Conservation (phyloP, 768 basidiomycete species). For the Rhodotorula taiwanensis region DNA sequence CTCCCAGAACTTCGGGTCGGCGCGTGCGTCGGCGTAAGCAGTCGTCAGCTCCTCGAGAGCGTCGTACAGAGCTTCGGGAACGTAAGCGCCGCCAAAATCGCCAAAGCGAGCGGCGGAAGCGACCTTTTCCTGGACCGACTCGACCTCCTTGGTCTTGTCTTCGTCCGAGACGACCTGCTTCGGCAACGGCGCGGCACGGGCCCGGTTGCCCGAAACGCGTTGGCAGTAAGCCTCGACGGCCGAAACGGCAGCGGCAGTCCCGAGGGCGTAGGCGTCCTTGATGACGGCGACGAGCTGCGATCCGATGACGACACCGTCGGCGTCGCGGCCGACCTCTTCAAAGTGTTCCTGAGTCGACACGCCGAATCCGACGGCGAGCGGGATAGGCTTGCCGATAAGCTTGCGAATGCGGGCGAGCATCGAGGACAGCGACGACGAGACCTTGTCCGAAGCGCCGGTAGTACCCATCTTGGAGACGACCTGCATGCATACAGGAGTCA, state of each 20-base stretch:
- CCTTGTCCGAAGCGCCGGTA: slow-evolving; percentile 77
- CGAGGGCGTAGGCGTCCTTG: slow-evolving; percentile 51
- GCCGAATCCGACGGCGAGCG: slow-evolving; percentile 94
- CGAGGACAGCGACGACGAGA: slow-evolving; percentile 72
- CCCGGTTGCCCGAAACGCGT: slow-evolving; percentile 28
- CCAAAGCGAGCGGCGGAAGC: slow-evolving; percentile 67
- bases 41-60: slow-evolving; percentile 79
- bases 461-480: slow-evolving; percentile 73
- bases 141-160: slow-evolving; percentile 22
- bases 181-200: slow-evolving; percentile 17
- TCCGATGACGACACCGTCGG: slow-evolving; percentile 91
- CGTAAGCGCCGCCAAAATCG: slow-evolving; percentile 93
- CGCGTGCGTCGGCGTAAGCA: slow-evolving; percentile 77
- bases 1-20: slow-evolving; percentile 84
- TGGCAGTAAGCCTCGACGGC: slow-evolving; percentile 42
- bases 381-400: slow-evolving; percentile 44
- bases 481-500: neutral
- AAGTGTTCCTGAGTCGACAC: slow-evolving; percentile 86
- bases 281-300: slow-evolving; percentile 76
- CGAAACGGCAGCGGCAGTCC: slow-evolving; percentile 44
- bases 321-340: slow-evolving; percentile 76
- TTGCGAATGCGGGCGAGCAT: slow-evolving; percentile 76
- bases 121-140: slow-evolving; percentile 11
- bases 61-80: slow-evolving; percentile 92
- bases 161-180: slow-evolving; percentile 2